phyloP scores from a whole-genome alignment of 192 early-diverging fungal species.

The Phycomyces blakesleeanus region DNA sequence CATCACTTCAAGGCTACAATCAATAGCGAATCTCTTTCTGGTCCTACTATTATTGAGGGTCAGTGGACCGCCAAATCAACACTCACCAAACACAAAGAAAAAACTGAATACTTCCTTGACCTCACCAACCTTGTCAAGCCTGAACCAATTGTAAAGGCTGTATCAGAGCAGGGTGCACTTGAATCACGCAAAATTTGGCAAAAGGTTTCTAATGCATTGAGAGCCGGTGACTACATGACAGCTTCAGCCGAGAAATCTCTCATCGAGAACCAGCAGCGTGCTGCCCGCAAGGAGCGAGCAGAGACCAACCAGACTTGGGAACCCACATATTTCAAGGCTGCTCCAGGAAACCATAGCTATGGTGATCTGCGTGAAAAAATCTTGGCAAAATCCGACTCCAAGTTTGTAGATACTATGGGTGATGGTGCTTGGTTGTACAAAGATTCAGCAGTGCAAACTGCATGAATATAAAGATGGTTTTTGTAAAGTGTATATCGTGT shows the following conservation, averaged over 20 bases:
- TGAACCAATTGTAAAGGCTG: slow-evolving; percentile 54
- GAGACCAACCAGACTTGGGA: slow-evolving; percentile 51
- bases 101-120: slow-evolving; percentile 58
- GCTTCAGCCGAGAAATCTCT: slow-evolving; percentile 66
- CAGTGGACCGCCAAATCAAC: slow-evolving; percentile 68
- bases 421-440: slow-evolving; percentile 17
- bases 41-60: slow-evolving; percentile 51
- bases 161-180: slow-evolving; percentile 54
- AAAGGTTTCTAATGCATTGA: slow-evolving; percentile 63
- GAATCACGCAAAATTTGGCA: slow-evolving; percentile 73
- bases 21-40: background rate
- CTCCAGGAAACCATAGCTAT: slow-evolving; percentile 36
- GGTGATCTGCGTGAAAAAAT: slow-evolving; percentile 30
- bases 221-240: slow-evolving; percentile 58
- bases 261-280: slow-evolving; percentile 69
- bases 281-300: slow-evolving; percentile 55
- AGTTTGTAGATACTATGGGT: slow-evolving; percentile 34
- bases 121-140: slow-evolving; percentile 45
- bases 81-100: slow-evolving; percentile 47
- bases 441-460: too few species aligned
- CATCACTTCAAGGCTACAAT: slow-evolving; percentile 68
- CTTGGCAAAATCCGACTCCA: slow-evolving; percentile 25
- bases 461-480: too few species aligned
- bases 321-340: slow-evolving; percentile 45
- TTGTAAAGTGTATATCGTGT: too few species aligned